These are phyloP conservation scores for Tuctoria greenei DNA, from an alignment of 176 grass and related monocot species.

Conservation along the genomic window DNA sequence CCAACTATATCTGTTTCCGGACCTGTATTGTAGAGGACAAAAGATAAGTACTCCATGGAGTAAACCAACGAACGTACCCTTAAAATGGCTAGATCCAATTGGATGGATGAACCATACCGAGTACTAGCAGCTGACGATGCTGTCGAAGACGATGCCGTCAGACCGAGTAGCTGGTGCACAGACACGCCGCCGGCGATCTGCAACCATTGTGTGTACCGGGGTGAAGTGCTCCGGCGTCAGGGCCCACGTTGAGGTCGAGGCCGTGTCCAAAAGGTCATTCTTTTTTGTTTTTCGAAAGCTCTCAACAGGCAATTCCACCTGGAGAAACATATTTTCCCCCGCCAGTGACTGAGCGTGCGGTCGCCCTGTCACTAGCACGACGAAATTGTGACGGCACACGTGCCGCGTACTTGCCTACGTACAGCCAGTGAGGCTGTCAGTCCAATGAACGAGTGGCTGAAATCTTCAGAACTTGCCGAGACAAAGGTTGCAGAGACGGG, in stretches of 20 bases:
- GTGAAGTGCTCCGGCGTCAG: background rate
- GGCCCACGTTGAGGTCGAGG: background rate
- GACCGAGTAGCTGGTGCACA: background rate
- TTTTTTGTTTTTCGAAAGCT: no score
- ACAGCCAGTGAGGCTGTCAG: background rate
- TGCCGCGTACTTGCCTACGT: slow-evolving; percentile 9
- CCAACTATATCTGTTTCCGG: no score
- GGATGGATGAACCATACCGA: background rate
- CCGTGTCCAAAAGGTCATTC: no score
- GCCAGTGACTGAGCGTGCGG: background rate
- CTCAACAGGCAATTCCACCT: background rate
- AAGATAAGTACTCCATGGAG: background rate
- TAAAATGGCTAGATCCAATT: background rate
- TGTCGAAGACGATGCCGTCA: slow-evolving; percentile 2
- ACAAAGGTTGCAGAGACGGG: slow-evolving; percentile 6
- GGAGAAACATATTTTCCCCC: background rate
- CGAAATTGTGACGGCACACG: background rate
- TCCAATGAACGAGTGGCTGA: background rate
- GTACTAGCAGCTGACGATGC: slow-evolving; percentile 14
- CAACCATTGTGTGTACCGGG: background rate
- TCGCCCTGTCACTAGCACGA: background rate
- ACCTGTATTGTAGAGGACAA: no score
- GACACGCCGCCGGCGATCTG: background rate
- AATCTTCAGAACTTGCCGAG: slow-evolving; percentile 4
- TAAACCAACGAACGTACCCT: background rate